Percentiles rank a stretch among this genome's conserved stretches.
Conservation (phyloP, 768 basidiomycete genomes). For the Pholiota molesta region DNA sequence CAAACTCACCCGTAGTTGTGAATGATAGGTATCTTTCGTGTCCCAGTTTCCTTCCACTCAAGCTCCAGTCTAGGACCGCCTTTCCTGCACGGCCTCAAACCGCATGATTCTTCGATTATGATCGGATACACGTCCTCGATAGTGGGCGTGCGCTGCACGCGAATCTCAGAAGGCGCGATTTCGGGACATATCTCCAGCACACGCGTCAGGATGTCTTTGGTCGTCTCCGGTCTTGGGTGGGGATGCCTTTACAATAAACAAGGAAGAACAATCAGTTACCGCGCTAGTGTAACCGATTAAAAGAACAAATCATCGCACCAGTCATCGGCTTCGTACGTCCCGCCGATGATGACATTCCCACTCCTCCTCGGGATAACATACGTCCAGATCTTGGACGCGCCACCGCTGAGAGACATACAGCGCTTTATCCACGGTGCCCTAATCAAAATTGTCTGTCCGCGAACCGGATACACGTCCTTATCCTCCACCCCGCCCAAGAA, state of each 20-base stretch:
- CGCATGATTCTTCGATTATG: slow-evolving; percentile 56
- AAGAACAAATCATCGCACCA: slow-evolving; percentile 43
- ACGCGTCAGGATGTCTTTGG: slow-evolving; percentile 54
- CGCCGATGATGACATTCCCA: slow-evolving; percentile 64
- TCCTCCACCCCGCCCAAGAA: slow-evolving; percentile 80
- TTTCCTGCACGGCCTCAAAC: slow-evolving; percentile 55
- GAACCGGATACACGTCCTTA: slow-evolving; percentile 64
- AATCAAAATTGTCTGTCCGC: slow-evolving; percentile 79
- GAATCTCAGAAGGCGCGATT: slow-evolving; percentile 48
- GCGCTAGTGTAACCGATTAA: neutral
- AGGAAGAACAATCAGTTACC: neutral
- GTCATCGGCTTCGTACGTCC: slow-evolving; percentile 58
- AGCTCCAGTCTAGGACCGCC: slow-evolving; percentile 63
- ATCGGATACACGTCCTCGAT: slow-evolving; percentile 52
- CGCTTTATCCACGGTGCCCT: slow-evolving; percentile 62
- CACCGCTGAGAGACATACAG: slow-evolving; percentile 48
- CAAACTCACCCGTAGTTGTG: slow-evolving; percentile 39
- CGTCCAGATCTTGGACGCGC: slow-evolving; percentile 44
- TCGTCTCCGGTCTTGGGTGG: slow-evolving; percentile 58
- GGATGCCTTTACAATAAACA: slow-evolving; percentile 42
- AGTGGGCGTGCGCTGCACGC: slow-evolving; percentile 41
- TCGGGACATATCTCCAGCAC: slow-evolving; percentile 51
- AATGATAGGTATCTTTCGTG: slow-evolving; percentile 26
- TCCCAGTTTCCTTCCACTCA: slow-evolving; percentile 39
- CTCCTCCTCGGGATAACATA: slow-evolving; percentile 62